These are phyloP conservation scores for Cicer arietinum DNA, from an alignment of 306 rosid species.

Conservation along the genomic window DNA sequence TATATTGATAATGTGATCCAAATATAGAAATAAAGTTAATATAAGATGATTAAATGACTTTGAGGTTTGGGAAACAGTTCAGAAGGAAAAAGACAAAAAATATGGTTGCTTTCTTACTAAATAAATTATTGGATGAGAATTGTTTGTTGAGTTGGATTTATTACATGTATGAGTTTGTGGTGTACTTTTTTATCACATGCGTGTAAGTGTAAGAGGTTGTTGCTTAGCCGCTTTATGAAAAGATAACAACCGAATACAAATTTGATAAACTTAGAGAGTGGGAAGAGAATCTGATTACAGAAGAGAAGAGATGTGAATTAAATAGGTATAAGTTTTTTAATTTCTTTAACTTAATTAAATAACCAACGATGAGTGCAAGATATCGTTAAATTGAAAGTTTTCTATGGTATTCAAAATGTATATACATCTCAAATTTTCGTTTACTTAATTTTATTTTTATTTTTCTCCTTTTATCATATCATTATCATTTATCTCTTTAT, in stretches of 20 bases:
- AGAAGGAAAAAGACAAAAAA: neutral
- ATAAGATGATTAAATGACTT: neutral
- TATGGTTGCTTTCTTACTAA: conserved; percentile 39
- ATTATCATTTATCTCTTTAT: no score
- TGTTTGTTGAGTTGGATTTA: conserved; percentile 26
- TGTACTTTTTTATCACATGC: neutral
- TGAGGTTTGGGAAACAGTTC: neutral
- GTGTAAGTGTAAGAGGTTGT: conserved; percentile 36
- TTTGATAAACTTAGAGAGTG: conserved; percentile 34
- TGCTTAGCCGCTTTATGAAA: conserved; percentile 54
- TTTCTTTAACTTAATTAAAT: neutral
- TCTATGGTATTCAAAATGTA: no score
- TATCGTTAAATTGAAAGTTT: no score
- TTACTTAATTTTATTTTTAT: no score
- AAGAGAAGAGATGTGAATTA: neutral
- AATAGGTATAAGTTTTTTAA: neutral
- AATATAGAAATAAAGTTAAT: no score
- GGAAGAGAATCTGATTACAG: conserved; percentile 45
- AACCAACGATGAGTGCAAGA: no score
- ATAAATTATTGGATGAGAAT: conserved; percentile 29
- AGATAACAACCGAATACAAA: conserved; percentile 20
- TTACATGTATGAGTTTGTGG: neutral
- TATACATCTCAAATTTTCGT: no score
- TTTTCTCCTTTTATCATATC: no score
- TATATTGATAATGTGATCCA: no score